Base-by-base conservation (phyloP, 257 asterid species). In the Solanum chilense region DNA sequence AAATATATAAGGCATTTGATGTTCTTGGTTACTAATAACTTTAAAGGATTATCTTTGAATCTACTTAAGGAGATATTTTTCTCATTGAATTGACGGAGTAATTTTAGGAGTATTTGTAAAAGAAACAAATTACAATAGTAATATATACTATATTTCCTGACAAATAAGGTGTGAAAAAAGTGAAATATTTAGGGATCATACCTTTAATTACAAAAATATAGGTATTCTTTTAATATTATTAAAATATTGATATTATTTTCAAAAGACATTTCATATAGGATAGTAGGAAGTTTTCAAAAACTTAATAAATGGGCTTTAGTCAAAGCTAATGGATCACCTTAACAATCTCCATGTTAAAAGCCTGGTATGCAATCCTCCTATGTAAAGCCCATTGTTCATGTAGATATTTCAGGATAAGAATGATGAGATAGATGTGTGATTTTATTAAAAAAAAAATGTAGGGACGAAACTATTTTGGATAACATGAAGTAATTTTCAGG, bases 311-410 rank as follows among this genome's bases (percentile, higher is more conserved):
- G 83, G 83, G 83, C 62, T 42, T 76, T 25, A 42, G 62, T 25
- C 7, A 64, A 39, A 13, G 13, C 23, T 20, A 10, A 76, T 21
- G 23, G 20, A 78, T 87, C 58, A 94, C 96, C 98, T 95, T 94
- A 52, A 95, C 90, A 66, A 91, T 82, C 83, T 94, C 97, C 95
- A 94, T 87, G 70, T 88, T 92, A 88, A 95, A 95, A 84, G 94
- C 97, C 86, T 88, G 94, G 41, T 68, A 90, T 12, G 94, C 86
- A 64, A 95, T 95, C 92, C 91, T 89, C 84, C 97, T 87, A 31
- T 92, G 98, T 74, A 94, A 86, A 25, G 90, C 91, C 97, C 98
- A 95, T 13, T 27, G 21, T 68, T 16, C 39, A 3, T 0, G 18
- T 68, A 27, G 5, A 58, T 16, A 52, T 52, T 52, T 0, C 23